Evolutionary conservation across 148 eudicot species (phyloP).

Genomic region (Silene conica): DNA sequence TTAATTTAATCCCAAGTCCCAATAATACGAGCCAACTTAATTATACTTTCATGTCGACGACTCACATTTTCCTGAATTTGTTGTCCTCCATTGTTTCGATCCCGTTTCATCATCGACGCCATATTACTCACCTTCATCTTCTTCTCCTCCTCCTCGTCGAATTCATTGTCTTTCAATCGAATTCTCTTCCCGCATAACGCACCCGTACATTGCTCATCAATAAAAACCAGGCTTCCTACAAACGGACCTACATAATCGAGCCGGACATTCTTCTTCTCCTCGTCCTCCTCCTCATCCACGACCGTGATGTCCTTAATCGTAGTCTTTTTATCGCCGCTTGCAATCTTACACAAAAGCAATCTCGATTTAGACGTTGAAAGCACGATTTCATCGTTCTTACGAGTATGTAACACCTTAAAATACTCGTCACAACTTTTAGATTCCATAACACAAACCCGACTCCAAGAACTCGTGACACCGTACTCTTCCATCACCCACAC

Average conservation of each 20-base stretch:
- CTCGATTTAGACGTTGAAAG: not conserved
- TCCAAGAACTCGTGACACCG: slow-evolving; percentile 20
- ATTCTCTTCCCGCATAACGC: not conserved
- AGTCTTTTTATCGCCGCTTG: not conserved
- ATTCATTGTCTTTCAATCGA: not conserved
- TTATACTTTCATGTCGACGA: not conserved
- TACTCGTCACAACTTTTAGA: not conserved
- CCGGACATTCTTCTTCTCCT: too few species aligned
- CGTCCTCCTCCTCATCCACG: too few species aligned
- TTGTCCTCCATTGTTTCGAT: not conserved
- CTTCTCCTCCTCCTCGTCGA: not conserved
- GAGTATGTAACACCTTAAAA: slow-evolving; percentile 7
- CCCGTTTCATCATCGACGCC: too few species aligned
- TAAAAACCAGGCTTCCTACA: slow-evolving; percentile 4
- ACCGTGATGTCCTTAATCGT: not conserved
- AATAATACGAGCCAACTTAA: too few species aligned
- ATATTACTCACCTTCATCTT: too few species aligned
- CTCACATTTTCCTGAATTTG: not conserved
- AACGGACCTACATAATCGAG: slow-evolving; percentile 20
- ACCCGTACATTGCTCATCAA: not conserved
- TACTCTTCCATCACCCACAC: slow-evolving; percentile 23
- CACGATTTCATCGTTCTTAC: not conserved
- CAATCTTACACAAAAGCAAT: not conserved
- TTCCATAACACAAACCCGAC: not conserved
- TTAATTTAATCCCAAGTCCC: too few species aligned